Conservation (phyloP, 441 rosid genomes). For the Kokia cookei region DNA sequence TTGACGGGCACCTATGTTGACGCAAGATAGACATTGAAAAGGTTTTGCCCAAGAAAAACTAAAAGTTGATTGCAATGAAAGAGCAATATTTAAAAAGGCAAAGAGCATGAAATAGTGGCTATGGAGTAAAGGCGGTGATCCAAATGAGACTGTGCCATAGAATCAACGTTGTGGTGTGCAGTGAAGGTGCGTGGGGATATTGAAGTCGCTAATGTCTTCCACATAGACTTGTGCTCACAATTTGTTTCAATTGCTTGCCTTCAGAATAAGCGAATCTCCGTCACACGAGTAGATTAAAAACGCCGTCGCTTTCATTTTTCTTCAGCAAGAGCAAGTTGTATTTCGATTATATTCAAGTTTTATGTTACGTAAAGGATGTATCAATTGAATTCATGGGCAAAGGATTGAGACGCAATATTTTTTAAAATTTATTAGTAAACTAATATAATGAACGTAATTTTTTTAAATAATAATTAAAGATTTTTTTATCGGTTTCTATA, state of each 20-base stretch:
- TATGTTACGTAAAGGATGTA: no score
- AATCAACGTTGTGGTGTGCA: conserved; percentile 15
- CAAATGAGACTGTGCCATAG: background rate
- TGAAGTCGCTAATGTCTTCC: conserved; percentile 7
- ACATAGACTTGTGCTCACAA: background rate
- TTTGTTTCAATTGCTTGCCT: background rate
- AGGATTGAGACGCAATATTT: no score
- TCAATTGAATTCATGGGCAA: no score
- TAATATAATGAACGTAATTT: no score
- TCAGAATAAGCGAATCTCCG: background rate
- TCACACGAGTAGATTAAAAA: conserved; percentile 13
- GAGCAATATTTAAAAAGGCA: background rate
- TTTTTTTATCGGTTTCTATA: no score
- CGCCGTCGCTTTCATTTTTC: background rate
- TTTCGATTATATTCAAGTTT: background rate
- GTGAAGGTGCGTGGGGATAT: conserved; percentile 29
- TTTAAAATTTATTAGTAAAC: no score
- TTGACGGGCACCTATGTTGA: conserved; percentile 34
- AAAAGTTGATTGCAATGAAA: background rate
- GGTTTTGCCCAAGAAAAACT: conserved; percentile 8
- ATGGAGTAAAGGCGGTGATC: background rate
- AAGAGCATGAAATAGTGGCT: conserved; percentile 16
- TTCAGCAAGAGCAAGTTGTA: background rate
- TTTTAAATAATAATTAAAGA: no score
- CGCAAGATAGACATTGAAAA: conserved; percentile 44